phyloP scores from a whole-genome alignment of 2,329 filamentous ascomycete species.

The Cercospora sp. region DNA sequence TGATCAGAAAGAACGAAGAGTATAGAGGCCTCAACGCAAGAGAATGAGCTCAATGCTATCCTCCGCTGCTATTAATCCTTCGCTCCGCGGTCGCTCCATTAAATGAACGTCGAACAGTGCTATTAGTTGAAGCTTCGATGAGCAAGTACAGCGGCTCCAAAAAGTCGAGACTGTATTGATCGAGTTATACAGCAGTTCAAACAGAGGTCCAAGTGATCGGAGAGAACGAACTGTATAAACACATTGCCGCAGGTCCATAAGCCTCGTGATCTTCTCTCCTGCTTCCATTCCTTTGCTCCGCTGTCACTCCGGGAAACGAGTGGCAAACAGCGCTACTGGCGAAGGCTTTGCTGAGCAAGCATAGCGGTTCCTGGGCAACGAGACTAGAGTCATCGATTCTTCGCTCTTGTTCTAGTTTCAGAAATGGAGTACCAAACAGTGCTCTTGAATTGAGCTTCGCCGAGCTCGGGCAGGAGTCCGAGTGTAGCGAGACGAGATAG shows the following conservation, averaged over 20 bases:
- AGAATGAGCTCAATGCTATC: neutral
- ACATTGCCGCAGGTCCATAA: no score
- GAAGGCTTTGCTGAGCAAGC: neutral
- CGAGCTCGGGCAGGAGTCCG: neutral
- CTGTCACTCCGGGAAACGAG: neutral
- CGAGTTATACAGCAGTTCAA: no score
- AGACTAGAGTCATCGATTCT: neutral
- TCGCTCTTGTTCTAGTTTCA: neutral
- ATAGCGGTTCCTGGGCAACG: neutral
- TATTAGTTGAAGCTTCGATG: neutral
- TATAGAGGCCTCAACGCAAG: neutral
- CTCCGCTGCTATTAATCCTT: neutral
- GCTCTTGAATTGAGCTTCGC: neutral
- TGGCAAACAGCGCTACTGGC: neutral
- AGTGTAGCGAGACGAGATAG: neutral
- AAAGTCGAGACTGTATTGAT: neutral
- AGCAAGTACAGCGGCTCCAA: neutral
- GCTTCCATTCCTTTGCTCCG: neutral
- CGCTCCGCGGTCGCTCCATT: neutral
- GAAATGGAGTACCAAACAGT: neutral
- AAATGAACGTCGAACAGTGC: neutral
- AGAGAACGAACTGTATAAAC: no score
- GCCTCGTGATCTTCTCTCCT: no score
- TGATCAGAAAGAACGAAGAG: no score
- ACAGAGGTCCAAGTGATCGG: no score